Percentiles rank a stretch among this genome's conserved stretches.
Conservation (phyloP, 345 rosid species). For the Populus pruinosa region DNA sequence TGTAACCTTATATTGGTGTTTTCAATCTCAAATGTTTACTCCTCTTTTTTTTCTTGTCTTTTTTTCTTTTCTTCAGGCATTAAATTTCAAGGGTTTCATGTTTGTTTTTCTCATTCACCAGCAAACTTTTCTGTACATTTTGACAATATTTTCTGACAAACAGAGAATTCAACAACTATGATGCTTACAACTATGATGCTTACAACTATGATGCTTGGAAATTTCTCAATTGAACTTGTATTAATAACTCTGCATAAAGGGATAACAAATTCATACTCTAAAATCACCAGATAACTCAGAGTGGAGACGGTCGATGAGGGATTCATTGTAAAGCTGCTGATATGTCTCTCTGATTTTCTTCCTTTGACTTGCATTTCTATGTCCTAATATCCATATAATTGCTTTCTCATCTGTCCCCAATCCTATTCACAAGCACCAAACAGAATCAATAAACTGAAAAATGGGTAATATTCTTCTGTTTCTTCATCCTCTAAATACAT, state of each 20-base stretch:
- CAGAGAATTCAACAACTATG: too few relatives aligned
- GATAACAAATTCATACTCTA: conserved; percentile 50
- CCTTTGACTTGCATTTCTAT: conserved; percentile 73
- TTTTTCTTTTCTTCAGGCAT: too few relatives aligned
- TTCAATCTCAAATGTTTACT: too few relatives aligned
- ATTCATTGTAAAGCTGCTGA: conserved; percentile 51
- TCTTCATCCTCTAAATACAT: background rate
- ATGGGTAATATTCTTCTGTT: background rate
- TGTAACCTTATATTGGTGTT: too few relatives aligned
- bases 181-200: too few relatives aligned
- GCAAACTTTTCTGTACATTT: too few relatives aligned
- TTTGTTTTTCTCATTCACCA: too few relatives aligned
- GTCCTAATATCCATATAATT: conserved; percentile 55
- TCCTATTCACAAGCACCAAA: conserved; percentile 38
- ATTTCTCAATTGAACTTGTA: background rate
- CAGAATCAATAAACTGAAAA: background rate
- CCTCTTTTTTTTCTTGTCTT: too few relatives aligned
- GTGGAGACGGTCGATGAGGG: conserved; percentile 52
- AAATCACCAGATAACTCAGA: conserved; percentile 85
- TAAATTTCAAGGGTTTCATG: too few relatives aligned
- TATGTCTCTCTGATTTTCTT: conserved; percentile 60
- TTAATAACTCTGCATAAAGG: background rate
- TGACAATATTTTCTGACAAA: too few relatives aligned
- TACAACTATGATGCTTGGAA: too few relatives aligned
- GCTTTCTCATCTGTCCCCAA: conserved; percentile 73